Percentiles rank a stretch among this genome's conserved stretches.
phyloP scores from a whole-genome alignment of 768 basidiomycete species.

The Dictyophora rubrovolvata region DNA sequence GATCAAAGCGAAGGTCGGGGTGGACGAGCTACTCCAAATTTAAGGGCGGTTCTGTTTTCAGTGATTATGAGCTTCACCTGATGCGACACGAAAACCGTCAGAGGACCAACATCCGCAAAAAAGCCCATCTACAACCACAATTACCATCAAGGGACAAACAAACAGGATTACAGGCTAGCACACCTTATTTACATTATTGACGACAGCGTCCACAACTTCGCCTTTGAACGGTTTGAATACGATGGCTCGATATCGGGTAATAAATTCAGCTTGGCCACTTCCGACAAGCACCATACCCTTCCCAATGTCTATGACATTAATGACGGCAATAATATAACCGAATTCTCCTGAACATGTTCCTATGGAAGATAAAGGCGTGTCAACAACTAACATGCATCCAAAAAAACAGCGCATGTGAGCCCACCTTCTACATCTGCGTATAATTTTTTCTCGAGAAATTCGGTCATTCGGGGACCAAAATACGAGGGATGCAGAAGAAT shows the following conservation, averaged over 20 bases:
- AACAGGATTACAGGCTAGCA: slow-evolving; percentile 14
- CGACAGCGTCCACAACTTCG: slow-evolving; percentile 94
- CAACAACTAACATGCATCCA: not conserved
- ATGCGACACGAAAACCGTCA: slow-evolving; percentile 90
- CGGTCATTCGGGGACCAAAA: slow-evolving; percentile 92
- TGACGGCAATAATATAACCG: slow-evolving; percentile 89
- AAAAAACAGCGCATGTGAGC: not conserved
- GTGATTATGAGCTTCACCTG: slow-evolving; percentile 47
- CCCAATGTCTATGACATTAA: slow-evolving; percentile 83
- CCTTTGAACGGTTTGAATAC: slow-evolving; percentile 99
- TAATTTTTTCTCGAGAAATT: slow-evolving; percentile 85
- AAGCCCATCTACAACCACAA: slow-evolving; percentile 77
- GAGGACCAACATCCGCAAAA: slow-evolving; percentile 91
- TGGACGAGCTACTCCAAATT: slow-evolving; percentile 62
- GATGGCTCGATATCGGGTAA: slow-evolving; percentile 88
- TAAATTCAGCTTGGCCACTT: slow-evolving; percentile 92
- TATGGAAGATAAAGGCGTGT: not conserved
- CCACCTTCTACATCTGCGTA: slow-evolving; percentile 79
- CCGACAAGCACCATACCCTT: slow-evolving; percentile 88
- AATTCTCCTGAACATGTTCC: slow-evolving; percentile 94
- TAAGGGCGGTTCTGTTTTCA: not conserved
- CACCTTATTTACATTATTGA: slow-evolving; percentile 93
- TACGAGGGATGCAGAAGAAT: slow-evolving; percentile 97
- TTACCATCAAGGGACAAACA: not conserved
- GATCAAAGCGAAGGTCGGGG: slow-evolving; percentile 89